These are phyloP conservation scores for Flaveria ramosissima DNA, from an alignment of 129 eudicot species.

Conservation along the genomic window DNA sequence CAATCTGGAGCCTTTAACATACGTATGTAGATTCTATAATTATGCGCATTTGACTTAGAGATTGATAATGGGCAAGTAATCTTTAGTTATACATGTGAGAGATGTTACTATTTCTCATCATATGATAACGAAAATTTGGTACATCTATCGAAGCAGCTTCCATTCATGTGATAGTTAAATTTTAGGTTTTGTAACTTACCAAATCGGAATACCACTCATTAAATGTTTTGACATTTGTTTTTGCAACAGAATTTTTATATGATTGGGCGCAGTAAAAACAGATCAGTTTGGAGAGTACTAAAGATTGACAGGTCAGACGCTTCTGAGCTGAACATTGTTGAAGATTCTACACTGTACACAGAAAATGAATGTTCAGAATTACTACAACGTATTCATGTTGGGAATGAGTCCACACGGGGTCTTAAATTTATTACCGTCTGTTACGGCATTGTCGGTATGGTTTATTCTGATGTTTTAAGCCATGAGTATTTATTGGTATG, in stretches of 20 bases:
- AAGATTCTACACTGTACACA: slow-evolving; percentile 75
- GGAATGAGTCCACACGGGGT: slow-evolving; percentile 87
- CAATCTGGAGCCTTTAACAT: slow-evolving; percentile 8
- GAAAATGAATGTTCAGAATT: slow-evolving; percentile 61
- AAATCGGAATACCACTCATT: slow-evolving; percentile 10
- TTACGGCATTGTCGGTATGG: slow-evolving; percentile 92
- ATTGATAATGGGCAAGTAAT: not conserved
- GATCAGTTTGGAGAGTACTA: slow-evolving; percentile 65
- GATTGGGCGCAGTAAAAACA: slow-evolving; percentile 72
- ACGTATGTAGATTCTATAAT: slow-evolving; percentile 1
- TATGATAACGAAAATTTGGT: slow-evolving; percentile 2
- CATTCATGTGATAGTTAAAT: slow-evolving; percentile 14
- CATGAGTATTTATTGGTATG: not conserved
- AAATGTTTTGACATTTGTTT: slow-evolving; percentile 18
- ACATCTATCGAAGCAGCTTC: slow-evolving; percentile 22
- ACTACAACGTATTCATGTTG: slow-evolving; percentile 61
- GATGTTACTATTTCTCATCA: not conserved
- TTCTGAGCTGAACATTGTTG: slow-evolving; percentile 58
- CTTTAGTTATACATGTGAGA: slow-evolving; percentile 16
- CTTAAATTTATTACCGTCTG: slow-evolving; percentile 65
- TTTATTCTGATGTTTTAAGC: slow-evolving; percentile 11
- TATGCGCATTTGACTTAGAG: not conserved
- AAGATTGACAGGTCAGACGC: slow-evolving; percentile 81
- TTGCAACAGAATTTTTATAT: slow-evolving; percentile 76
- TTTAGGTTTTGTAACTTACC: slow-evolving; percentile 2